Evolutionary conservation across 2,329 filamentous ascomycete species (phyloP).

Genomic region (Stachybotrys elegans): DNA sequence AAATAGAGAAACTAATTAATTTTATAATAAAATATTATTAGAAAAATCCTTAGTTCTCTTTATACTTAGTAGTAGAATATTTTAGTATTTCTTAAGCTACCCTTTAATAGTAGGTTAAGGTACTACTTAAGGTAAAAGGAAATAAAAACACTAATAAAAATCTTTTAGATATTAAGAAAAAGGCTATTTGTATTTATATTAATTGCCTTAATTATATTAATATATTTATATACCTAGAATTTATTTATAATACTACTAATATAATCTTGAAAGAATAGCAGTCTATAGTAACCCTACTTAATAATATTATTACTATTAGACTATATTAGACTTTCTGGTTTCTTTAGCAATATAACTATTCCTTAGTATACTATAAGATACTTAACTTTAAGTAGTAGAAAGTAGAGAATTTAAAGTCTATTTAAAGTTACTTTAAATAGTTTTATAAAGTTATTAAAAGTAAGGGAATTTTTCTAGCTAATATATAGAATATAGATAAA

Average conservation of each 20-base stretch:
- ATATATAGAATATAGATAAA: conserved; percentile 2
- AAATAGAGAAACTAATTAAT: background rate
- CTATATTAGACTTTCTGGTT: background rate
- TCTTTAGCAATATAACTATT: background rate
- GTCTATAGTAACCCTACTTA: background rate
- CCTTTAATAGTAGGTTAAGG: background rate
- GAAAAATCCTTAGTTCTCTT: background rate
- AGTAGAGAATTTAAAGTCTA: background rate
- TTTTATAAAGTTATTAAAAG: background rate
- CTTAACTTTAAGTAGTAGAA: background rate
- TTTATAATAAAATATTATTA: background rate
- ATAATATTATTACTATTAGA: background rate
- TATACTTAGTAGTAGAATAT: background rate
- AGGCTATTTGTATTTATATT: background rate
- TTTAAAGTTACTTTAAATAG: background rate
- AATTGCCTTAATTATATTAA: background rate
- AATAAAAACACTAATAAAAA: background rate
- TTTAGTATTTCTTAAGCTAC: background rate
- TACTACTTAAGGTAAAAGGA: background rate
- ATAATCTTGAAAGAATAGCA: no score
- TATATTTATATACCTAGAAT: background rate
- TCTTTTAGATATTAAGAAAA: background rate
- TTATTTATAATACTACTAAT: background rate
- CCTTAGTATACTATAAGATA: background rate
- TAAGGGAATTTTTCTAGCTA: background rate